These are phyloP conservation scores for Trifolium fragiferum DNA, from an alignment of 306 rosid species.

Conservation along the genomic window DNA sequence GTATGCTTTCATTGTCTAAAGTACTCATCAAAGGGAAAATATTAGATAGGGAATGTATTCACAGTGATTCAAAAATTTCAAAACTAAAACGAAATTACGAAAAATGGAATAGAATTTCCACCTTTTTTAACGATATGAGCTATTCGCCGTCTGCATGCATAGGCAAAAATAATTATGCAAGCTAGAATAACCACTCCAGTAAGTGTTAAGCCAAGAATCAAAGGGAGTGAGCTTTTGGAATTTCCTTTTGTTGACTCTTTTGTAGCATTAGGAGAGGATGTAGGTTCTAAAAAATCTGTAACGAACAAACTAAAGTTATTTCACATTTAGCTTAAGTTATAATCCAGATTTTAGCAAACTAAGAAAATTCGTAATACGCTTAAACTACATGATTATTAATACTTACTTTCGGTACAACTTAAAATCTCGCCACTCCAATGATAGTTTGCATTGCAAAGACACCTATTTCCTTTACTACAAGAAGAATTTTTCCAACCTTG, in stretches of 20 bases:
- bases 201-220: conserved; percentile 14
- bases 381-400: background rate
- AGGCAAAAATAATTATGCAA: background rate
- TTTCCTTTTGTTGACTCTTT: background rate
- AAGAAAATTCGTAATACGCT: background rate
- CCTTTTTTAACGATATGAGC: background rate
- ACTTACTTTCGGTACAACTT: conserved; percentile 35
- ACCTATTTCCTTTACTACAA: conserved; percentile 38
- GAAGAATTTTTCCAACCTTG: conserved; percentile 41
- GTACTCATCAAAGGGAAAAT: conserved; percentile 8
- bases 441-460: conserved; percentile 43
- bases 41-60: background rate
- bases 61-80: background rate
- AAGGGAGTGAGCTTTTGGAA: background rate
- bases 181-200: background rate
- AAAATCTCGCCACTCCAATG: conserved; percentile 23
- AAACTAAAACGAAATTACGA: background rate
- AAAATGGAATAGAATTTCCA: background rate
- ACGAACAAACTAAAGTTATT: background rate
- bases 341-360: background rate
- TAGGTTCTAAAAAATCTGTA: background rate
- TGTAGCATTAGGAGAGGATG: background rate
- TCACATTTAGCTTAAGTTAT: background rate
- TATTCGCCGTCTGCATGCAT: background rate
- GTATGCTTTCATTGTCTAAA: conserved; percentile 26